phyloP scores from a whole-genome alignment of 805 yeast species.

The Candida krabiensis region DNA sequence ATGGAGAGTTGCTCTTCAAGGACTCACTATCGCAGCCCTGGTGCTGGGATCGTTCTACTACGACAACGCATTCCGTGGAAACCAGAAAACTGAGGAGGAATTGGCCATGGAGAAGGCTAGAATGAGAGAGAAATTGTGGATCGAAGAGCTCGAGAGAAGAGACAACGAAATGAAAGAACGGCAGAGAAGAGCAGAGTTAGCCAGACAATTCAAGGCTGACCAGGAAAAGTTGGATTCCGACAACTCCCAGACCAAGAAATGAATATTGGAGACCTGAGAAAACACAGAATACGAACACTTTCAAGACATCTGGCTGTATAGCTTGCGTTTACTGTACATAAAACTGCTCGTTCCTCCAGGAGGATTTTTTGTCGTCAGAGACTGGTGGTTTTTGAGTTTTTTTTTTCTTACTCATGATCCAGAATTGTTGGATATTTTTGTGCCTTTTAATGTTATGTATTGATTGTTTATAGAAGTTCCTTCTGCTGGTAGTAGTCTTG shows the following conservation, averaged over 20 bases:
- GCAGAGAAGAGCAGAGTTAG: slow-evolving; percentile 64
- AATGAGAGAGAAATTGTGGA: slow-evolving; percentile 83
- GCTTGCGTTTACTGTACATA: too few relatives aligned
- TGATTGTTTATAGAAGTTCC: too few relatives aligned
- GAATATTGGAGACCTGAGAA: too few relatives aligned
- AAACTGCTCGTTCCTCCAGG: too few relatives aligned
- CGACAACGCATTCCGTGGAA: slow-evolving; percentile 50
- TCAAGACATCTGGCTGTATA: too few relatives aligned
- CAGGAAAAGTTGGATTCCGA: slow-evolving; percentile 33
- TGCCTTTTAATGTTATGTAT: too few relatives aligned
- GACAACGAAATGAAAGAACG: slow-evolving; percentile 71
- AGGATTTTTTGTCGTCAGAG: too few relatives aligned
- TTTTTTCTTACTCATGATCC: too few relatives aligned
- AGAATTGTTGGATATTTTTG: too few relatives aligned
- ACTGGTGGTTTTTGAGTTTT: too few relatives aligned
- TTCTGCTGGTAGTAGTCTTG: too few relatives aligned
- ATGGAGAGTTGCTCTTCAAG: slow-evolving; percentile 87
- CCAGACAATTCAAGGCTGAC: slow-evolving; percentile 39
- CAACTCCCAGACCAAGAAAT: slow-evolving; percentile 1
- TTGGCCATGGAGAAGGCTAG: slow-evolving; percentile 74
- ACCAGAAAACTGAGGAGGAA: slow-evolving; percentile 58
- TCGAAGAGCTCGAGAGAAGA: slow-evolving; percentile 84
- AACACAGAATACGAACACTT: too few relatives aligned
- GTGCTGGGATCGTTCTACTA: slow-evolving; percentile 75
- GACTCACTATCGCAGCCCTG: slow-evolving; percentile 76